Percentiles rank a stretch among this genome's conserved stretches.
Evolutionary conservation across 2,329 filamentous ascomycete species (phyloP).

Genomic region (Penicillium olsonii): DNA sequence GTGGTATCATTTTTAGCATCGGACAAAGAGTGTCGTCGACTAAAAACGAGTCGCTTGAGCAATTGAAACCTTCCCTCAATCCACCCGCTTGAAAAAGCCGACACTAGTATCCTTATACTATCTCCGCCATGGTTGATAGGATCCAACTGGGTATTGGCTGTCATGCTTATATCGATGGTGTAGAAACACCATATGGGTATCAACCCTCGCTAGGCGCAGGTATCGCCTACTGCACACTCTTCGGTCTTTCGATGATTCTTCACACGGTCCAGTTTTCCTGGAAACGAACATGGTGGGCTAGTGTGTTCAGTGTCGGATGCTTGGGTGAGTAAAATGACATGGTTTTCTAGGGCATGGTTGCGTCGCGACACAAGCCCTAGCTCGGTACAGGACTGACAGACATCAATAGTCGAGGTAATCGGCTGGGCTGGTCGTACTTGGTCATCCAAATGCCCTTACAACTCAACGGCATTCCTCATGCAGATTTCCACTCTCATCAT

Average conservation of each 20-base stretch:
- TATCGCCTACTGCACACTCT: slow-evolving; percentile 36
- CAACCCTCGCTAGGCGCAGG: slow-evolving; percentile 35
- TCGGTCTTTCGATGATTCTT: slow-evolving; percentile 37
- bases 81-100: background rate
- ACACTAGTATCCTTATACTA: background rate
- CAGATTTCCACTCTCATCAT: slow-evolving; percentile 50
- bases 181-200: slow-evolving; percentile 36
- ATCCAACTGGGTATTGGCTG: slow-evolving; percentile 24
- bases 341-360: background rate
- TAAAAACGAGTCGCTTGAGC: background rate
- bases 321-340: slow-evolving; percentile 28
- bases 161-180: slow-evolving; percentile 27
- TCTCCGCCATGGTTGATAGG: slow-evolving; percentile 11
- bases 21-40: background rate
- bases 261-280: slow-evolving; percentile 38
- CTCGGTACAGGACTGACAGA: background rate
- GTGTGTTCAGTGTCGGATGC: slow-evolving; percentile 39
- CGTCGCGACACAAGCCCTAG: slow-evolving; percentile 1
- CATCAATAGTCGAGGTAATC: slow-evolving; percentile 41
- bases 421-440: slow-evolving; percentile 54
- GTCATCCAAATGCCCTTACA: slow-evolving; percentile 53
- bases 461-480: slow-evolving; percentile 51
- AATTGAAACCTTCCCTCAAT: background rate
- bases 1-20: background rate
- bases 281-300: slow-evolving; percentile 43